Evolutionary conservation across 2,329 filamentous ascomycete species (phyloP).

Genomic region (Penicillium freii): DNA sequence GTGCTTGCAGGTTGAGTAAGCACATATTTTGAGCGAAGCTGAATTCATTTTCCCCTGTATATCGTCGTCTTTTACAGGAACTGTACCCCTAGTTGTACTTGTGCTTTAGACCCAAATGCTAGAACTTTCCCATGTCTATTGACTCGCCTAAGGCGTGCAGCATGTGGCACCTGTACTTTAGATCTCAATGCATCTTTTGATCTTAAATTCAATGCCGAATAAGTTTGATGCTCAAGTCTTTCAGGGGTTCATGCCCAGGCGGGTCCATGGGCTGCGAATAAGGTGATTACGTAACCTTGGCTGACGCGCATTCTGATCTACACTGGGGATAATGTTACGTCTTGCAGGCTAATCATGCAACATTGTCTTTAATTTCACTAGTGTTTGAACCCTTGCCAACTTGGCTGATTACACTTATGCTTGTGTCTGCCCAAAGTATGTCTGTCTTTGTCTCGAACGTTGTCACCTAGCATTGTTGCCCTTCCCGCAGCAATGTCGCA

Average conservation of each 20-base stretch:
- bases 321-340: constrained; percentile 7
- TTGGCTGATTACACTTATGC: constrained; percentile 21
- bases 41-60: constrained; percentile 32
- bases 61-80: constrained; percentile 33
- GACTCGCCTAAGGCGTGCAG: background rate
- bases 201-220: background rate
- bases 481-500: constrained; percentile 24
- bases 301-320: constrained; percentile 18
- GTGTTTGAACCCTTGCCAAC: background rate
- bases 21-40: constrained; percentile 28
- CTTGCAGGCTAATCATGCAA: constrained; percentile 1
- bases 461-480: constrained; percentile 22
- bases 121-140: constrained; percentile 29
- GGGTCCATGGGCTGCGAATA: background rate
- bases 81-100: constrained; percentile 43
- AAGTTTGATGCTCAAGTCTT: background rate
- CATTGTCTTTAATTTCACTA: background rate
- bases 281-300: constrained; percentile 7
- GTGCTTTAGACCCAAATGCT: constrained; percentile 39
- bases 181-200: too few relatives aligned
- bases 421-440: constrained; percentile 16
- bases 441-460: constrained; percentile 22
- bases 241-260: background rate
- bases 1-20: constrained; percentile 76
- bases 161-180: too few relatives aligned